Evolutionary conservation across 1,284 basidiomycete species (phyloP).

Genomic region (Moesziomyces sp.): DNA sequence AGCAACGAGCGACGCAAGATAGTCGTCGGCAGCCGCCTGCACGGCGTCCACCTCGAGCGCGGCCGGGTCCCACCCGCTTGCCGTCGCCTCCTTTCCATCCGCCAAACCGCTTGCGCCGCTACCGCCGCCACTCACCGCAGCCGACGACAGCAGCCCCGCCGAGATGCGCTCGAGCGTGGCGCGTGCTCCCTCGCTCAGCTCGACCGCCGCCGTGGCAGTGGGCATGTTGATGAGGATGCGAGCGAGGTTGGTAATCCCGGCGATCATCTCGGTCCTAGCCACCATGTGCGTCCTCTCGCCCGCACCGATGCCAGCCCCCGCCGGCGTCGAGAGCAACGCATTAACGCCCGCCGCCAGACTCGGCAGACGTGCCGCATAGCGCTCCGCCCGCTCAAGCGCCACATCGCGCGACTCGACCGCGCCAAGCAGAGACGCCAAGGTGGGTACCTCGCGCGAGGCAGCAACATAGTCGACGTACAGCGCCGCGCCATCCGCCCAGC

Average conservation of each 20-base stretch:
- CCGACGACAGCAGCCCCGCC: slow-evolving; percentile 8
- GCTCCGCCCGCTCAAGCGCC: slow-evolving; percentile 37
- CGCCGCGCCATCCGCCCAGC: slow-evolving; percentile 65
- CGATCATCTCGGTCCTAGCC: slow-evolving; percentile 79
- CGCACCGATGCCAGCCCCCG: slow-evolving; percentile 8
- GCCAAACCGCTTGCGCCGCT: not conserved
- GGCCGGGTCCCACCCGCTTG: slow-evolving; percentile 32
- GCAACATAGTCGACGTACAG: slow-evolving; percentile 59
- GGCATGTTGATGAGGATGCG: slow-evolving; percentile 30
- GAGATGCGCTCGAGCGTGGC: slow-evolving; percentile 16
- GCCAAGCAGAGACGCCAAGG: slow-evolving; percentile 69
- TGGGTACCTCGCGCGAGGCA: slow-evolving; percentile 73
- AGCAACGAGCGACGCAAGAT: slow-evolving; percentile 29
- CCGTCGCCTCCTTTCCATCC: slow-evolving; percentile 1
- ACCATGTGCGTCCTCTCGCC: slow-evolving; percentile 75
- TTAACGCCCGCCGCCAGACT: slow-evolving; percentile 71
- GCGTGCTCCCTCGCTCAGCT: not conserved
- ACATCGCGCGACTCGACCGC: slow-evolving; percentile 59
- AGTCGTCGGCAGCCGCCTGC: slow-evolving; percentile 44
- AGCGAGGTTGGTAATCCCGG: slow-evolving; percentile 71
- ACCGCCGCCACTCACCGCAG: slow-evolving; percentile 11
- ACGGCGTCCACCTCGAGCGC: slow-evolving; percentile 40
- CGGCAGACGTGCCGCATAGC: slow-evolving; percentile 74
- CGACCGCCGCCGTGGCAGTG: not conserved
- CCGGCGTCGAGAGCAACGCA: slow-evolving; percentile 55